Conservation (phyloP, 176 grass and related monocot genomes). For the Hyparrhenia diplandra region DNA sequence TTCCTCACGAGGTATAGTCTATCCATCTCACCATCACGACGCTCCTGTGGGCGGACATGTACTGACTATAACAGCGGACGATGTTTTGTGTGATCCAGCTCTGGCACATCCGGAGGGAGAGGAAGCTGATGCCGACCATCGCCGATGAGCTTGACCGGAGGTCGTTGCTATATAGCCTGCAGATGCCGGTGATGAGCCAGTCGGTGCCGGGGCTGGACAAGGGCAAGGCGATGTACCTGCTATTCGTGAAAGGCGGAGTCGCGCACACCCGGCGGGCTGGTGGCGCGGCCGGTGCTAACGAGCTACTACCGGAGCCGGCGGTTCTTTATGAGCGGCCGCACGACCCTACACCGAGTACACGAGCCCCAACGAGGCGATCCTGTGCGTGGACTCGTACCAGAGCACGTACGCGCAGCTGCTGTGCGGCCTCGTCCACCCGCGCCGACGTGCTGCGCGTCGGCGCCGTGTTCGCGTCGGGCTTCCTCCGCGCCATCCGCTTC, state of each 20-base stretch:
- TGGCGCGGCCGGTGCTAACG: conserved; percentile 74
- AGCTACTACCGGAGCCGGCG: conserved; percentile 95
- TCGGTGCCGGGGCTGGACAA: conserved; percentile 72
- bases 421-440: conserved; percentile 78
- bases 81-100: conserved; percentile 38
- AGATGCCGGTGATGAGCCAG: conserved; percentile 90
- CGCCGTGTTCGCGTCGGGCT: conserved; percentile 87
- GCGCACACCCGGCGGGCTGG: conserved; percentile 75
- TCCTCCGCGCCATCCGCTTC: conserved; percentile 87
- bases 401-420: conserved; percentile 97
- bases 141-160: conserved; percentile 76
- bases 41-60: neutral
- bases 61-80: neutral
- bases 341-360: conserved; percentile 81
- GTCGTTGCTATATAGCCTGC: conserved; percentile 72
- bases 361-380: conserved; percentile 74
- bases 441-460: conserved; percentile 81
- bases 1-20: conserved; percentile 52
- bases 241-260: conserved; percentile 85
- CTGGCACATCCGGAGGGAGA: conserved; percentile 88
- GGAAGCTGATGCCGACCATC: conserved; percentile 97
- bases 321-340: conserved; percentile 67
- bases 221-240: conserved; percentile 94
- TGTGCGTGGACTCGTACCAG: conserved; percentile 93
- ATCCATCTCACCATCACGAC: neutral